Evolutionary conservation across 2,329 filamentous ascomycete genomes (phyloP).

Genomic region (Colletotrichum plurivorum): DNA sequence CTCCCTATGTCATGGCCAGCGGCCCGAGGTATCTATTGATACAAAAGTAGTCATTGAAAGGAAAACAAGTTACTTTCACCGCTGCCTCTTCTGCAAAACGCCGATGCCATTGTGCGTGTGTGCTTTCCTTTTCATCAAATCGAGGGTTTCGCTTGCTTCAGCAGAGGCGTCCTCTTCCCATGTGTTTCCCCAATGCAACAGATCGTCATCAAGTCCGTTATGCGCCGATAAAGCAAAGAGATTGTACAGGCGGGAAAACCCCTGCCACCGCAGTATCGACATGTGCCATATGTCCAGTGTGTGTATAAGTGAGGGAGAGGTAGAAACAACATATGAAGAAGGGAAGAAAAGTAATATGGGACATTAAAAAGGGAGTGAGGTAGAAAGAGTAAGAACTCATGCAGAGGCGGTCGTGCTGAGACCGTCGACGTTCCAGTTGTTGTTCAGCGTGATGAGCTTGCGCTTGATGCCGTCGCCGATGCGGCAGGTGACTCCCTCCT

Average conservation of each 20-base stretch:
- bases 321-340: constrained; percentile 32
- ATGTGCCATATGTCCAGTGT: constrained; percentile 22
- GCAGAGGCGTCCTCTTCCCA: constrained; percentile 15
- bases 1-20: constrained; percentile 18
- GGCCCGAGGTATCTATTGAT: constrained; percentile 38
- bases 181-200: constrained; percentile 9
- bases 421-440: constrained; percentile 55
- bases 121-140: constrained; percentile 14
- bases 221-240: constrained; percentile 16
- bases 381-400: constrained; percentile 11
- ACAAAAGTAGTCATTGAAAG: background rate
- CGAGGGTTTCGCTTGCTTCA: constrained; percentile 3
- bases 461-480: constrained; percentile 61
- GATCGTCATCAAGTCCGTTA: constrained; percentile 16
- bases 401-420: constrained; percentile 30
- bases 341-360: constrained; percentile 17
- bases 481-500: constrained; percentile 57
- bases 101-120: background rate
- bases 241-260: constrained; percentile 23
- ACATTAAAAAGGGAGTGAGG: constrained; percentile 21
- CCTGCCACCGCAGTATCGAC: constrained; percentile 5
- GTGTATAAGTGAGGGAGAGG: background rate
- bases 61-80: background rate
- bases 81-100: constrained; percentile 25
- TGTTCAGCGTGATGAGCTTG: constrained; percentile 54